phyloP scores from a whole-genome alignment of 495 filamentous ascomycete genomes.

The Pyrenopolyporus hunteri region DNA sequence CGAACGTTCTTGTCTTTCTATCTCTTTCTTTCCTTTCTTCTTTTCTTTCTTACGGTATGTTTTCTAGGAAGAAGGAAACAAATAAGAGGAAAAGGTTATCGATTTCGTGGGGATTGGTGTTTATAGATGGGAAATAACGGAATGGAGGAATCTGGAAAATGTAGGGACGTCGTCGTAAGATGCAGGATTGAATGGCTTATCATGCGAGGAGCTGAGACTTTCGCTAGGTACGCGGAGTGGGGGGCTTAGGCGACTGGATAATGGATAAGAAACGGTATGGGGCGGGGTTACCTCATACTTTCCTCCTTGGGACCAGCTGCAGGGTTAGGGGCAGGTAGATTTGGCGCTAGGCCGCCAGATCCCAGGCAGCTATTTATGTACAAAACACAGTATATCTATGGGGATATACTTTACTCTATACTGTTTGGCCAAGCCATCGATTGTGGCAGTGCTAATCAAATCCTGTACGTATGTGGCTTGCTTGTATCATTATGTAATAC shows the following conservation, averaged over 20 bases:
- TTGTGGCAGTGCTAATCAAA: too few species aligned
- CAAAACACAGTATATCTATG: too few species aligned
- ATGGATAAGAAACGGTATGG: not conserved
- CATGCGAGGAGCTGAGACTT: constrained; percentile 18
- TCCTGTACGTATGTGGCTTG: too few species aligned
- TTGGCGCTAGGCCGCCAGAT: constrained; percentile 16
- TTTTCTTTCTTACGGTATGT: not conserved
- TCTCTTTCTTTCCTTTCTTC: not conserved
- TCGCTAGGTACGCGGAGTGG: constrained; percentile 5
- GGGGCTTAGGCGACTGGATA: too few species aligned
- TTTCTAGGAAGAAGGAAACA: not conserved
- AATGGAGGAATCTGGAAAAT: not conserved
- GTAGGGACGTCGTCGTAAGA: constrained; percentile 15
- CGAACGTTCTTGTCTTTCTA: too few species aligned
- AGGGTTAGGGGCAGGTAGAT: constrained; percentile 6
- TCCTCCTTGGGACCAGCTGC: constrained; percentile 3
- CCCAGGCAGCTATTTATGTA: too few species aligned
- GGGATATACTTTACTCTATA: too few species aligned
- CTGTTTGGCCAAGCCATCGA: too few species aligned
- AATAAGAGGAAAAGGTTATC: not conserved
- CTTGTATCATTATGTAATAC: too few species aligned
- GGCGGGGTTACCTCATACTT: constrained; percentile 15
- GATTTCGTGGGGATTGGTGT: not conserved
- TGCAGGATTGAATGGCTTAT: constrained; percentile 1
- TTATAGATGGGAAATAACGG: not conserved